A percentile compares a stretch with the other conserved stretches of the same genome.
Conservation (phyloP, 768 basidiomycete genomes). For the Xanthoconium stramineum region DNA sequence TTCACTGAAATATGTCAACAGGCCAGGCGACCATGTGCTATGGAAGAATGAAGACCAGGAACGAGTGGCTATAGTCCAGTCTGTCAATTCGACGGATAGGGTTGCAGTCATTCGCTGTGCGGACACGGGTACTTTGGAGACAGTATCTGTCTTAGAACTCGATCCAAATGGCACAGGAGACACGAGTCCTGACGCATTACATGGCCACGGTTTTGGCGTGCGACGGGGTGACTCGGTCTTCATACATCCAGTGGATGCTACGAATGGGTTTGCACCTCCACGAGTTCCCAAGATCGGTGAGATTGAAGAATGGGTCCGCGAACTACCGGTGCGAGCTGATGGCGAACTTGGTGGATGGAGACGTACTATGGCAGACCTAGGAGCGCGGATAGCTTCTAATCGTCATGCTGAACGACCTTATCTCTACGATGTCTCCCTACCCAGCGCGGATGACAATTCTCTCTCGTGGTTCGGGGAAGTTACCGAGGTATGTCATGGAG, state of each 20-base stretch:
- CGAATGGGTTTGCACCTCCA: constrained; percentile 68
- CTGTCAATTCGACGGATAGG: constrained; percentile 67
- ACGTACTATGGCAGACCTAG: constrained; percentile 66
- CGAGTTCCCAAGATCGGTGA: constrained; percentile 84
- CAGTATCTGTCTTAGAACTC: constrained; percentile 82
- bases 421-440: constrained; percentile 44
- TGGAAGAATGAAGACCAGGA: constrained; percentile 74
- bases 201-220: constrained; percentile 69
- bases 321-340: constrained; percentile 45
- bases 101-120: constrained; percentile 64
- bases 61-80: constrained; percentile 72
- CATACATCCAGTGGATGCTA: constrained; percentile 63
- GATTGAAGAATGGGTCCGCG: constrained; percentile 74
- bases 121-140: constrained; percentile 53
- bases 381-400: constrained; percentile 50
- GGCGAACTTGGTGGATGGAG: constrained; percentile 68
- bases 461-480: constrained; percentile 89
- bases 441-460: constrained; percentile 36
- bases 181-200: constrained; percentile 39
- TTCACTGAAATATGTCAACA: constrained; percentile 28
- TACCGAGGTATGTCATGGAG: constrained; percentile 47
- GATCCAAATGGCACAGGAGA: constrained; percentile 77
- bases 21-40: constrained; percentile 89
- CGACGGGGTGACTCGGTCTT: constrained; percentile 84
- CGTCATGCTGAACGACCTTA: constrained; percentile 36